Evolutionary conservation across 441 rosid species (phyloP).

Genomic region (Erodium chrysanthum): DNA sequence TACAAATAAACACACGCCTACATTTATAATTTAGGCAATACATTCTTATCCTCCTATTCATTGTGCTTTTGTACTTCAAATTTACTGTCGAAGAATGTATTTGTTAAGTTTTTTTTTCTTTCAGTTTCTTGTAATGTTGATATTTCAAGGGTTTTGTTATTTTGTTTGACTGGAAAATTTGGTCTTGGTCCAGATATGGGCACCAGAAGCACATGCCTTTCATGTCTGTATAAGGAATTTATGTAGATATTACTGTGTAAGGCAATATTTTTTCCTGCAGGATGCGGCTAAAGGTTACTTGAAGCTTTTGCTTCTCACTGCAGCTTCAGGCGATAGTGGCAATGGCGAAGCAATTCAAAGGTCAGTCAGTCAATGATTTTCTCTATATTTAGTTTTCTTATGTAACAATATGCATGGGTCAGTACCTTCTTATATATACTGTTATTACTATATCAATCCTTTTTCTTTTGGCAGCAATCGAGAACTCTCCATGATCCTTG

Average conservation of each 20-base stretch:
- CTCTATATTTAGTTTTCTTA: constrained; percentile 3
- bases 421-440: neutral
- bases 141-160: neutral
- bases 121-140: neutral
- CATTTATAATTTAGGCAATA: neutral
- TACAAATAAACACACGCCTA: neutral
- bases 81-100: neutral
- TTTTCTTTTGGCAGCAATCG: constrained; percentile 63
- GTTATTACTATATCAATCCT: neutral
- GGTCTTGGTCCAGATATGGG: neutral
- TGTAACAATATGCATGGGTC: neutral
- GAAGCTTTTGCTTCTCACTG: constrained; percentile 93
- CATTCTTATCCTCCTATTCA: neutral
- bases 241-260: neutral
- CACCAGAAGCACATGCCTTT: constrained; percentile 3
- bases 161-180: neutral
- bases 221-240: neutral
- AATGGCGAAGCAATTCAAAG: constrained; percentile 93
- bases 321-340: constrained; percentile 68
- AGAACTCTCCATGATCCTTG: constrained; percentile 97
- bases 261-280: constrained; percentile 29
- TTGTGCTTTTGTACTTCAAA: neutral
- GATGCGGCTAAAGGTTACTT: constrained; percentile 87
- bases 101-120: neutral
- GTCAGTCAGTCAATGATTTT: constrained; percentile 24